These are phyloP conservation scores for Cyclospora cayetanensis DNA, from an alignment of 169 alveolate genomes.

Conservation along the genomic window DNA sequence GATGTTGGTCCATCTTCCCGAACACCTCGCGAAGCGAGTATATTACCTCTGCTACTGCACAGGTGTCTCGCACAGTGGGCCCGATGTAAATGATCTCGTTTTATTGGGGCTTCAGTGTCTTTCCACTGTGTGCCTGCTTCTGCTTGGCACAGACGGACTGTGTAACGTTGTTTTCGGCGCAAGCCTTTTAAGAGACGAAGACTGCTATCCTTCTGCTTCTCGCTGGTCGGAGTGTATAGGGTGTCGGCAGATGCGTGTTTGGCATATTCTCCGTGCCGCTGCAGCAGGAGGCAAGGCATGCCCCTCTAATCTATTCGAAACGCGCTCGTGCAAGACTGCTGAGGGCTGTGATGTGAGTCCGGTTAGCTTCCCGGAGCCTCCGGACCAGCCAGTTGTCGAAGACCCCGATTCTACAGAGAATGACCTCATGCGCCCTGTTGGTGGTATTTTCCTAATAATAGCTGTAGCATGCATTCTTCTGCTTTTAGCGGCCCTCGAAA, in stretches of 20 bases:
- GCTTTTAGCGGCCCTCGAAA: slow-evolving; percentile 41
- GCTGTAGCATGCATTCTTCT: slow-evolving; percentile 33
- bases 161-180: slow-evolving; percentile 36
- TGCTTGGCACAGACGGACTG: slow-evolving; percentile 16
- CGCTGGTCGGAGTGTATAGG: slow-evolving; percentile 67
- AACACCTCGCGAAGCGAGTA: background rate
- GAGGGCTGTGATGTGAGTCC: slow-evolving; percentile 51
- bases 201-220: slow-evolving; percentile 57
- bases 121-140: background rate
- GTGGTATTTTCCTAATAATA: background rate
- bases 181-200: slow-evolving; percentile 44
- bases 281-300: slow-evolving; percentile 40
- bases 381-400: slow-evolving; percentile 40
- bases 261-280: slow-evolving; percentile 61
- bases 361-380: slow-evolving; percentile 54
- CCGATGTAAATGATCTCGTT: too few relatives aligned
- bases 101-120: background rate
- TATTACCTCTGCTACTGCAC: too few relatives aligned
- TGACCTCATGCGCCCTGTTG: slow-evolving; percentile 37
- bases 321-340: slow-evolving; percentile 35
- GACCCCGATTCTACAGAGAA: slow-evolving; percentile 27
- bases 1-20: background rate
- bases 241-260: slow-evolving; percentile 57
- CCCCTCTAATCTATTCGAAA: slow-evolving; percentile 48
- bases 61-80: too few relatives aligned